These are phyloP conservation scores for Hypoxylon sp. DNA, from an alignment of 2,329 filamentous ascomycete species.

Conservation along the genomic window DNA sequence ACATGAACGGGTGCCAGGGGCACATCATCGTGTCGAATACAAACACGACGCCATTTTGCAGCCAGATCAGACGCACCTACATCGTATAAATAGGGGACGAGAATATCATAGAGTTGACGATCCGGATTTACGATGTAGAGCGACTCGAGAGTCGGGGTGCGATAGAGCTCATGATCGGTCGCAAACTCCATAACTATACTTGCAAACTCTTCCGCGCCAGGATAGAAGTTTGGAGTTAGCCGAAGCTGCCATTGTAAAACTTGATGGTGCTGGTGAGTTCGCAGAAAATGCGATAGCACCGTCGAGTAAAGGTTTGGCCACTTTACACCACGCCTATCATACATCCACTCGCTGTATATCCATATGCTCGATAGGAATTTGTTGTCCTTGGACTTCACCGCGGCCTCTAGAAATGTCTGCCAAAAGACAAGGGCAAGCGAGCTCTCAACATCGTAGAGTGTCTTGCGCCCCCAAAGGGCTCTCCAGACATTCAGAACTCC, in stretches of 20 bases:
- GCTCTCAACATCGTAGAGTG: conserved; percentile 39
- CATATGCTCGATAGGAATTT: conserved; percentile 48
- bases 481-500: conserved; percentile 44
- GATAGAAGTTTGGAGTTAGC: conserved; percentile 54
- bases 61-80: conserved; percentile 57
- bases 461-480: conserved; percentile 47
- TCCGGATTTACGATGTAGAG: conserved; percentile 57
- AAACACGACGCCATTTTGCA: conserved; percentile 56
- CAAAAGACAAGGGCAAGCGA: conserved; percentile 43
- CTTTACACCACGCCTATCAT: conserved; percentile 47
- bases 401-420: conserved; percentile 47
- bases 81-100: conserved; percentile 61
- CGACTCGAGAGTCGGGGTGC: conserved; percentile 52
- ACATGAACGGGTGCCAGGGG: conserved; percentile 52
- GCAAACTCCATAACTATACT: conserved; percentile 53
- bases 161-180: conserved; percentile 47
- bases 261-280: conserved; percentile 48
- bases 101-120: conserved; percentile 57
- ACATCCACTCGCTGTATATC: conserved; percentile 55
- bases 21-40: conserved; percentile 53
- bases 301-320: conserved; percentile 63
- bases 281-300: conserved; percentile 55
- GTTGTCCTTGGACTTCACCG: conserved; percentile 43
- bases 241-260: conserved; percentile 59
- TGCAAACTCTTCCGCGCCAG: conserved; percentile 53